Base-by-base conservation (phyloP, 1,284 basidiomycete species). In the Heterobasidion annosum region DNA sequence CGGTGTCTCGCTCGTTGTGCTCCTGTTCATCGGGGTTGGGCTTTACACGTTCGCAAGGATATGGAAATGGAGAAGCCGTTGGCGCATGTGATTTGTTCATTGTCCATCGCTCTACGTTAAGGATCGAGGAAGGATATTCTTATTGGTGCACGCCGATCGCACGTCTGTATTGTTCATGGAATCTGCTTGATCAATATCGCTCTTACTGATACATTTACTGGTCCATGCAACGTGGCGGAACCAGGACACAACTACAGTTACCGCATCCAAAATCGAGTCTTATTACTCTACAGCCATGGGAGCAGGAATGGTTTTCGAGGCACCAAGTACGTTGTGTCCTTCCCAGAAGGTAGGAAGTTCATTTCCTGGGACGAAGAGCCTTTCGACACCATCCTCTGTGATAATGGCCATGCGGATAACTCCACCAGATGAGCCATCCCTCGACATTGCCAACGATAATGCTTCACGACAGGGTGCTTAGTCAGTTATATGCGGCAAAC, bases 351-450 rank as follows among this genome's bases (percentile, higher is more conserved):
- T 82, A 33, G 93, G 93, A 50, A 96, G 77, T 64, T 93, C 78
- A 67, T 96, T 82, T 1, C 97, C 97, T n/a, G 97, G 93, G 9
- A 99, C 80, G 68, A 99, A 99, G 62, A 93, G 69, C 57, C 97
- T 76, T 74, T 98, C 92, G 13, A 97, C 94, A 33, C 85, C 85
- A 53, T 87, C 89, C 68, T 97, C 85, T 13, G 91, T 95, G 67
- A 99, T 98, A 52, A 98, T 90, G 61, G 90, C 93, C 89, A 99
- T 92, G 52, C 97, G 88, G 63, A 99, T 96, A 50, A 93, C 92
- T 67, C 97, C 97, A 58, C 97, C 97, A 35, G 95, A 98, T 0
- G 93, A 97, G 13, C 97, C 97, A 70, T 99, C 97, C 70, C 97
- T 84, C 48, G 93, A 83, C 97, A 99, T 99, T 1, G 97, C 97